Conservation (phyloP, 768 basidiomycete species). For the Roridomyces roridus region DNA sequence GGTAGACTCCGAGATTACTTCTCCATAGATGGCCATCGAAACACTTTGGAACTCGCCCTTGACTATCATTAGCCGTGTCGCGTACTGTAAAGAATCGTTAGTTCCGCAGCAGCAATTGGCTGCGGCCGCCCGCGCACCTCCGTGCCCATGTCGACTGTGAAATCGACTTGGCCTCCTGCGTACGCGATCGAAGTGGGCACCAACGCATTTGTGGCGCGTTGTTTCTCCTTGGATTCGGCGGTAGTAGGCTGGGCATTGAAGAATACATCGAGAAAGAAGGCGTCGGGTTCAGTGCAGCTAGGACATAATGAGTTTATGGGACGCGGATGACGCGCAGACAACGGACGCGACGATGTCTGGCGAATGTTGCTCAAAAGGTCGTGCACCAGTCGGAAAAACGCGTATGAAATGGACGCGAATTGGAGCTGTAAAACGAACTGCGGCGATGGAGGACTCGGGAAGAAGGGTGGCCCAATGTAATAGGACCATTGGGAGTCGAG, state of each 20-base stretch:
- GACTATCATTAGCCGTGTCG: conserved; percentile 81
- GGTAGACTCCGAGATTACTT: conserved; percentile 55
- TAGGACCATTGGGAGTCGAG: conserved; percentile 50
- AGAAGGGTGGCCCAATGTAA: conserved; percentile 72
- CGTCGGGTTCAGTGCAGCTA: conserved; percentile 73
- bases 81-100: conserved; percentile 49
- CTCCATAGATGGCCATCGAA: conserved; percentile 69
- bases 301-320: conserved; percentile 12
- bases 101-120: neutral
- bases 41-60: conserved; percentile 74
- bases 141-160: conserved; percentile 68
- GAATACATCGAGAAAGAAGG: conserved; percentile 77
- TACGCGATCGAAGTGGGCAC: conserved; percentile 77
- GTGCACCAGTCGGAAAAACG: conserved; percentile 70
- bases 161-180: conserved; percentile 70
- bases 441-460: conserved; percentile 66
- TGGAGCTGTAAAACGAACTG: conserved; percentile 72
- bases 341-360: conserved; percentile 70
- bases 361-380: conserved; percentile 60
- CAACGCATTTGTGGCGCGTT: conserved; percentile 72
- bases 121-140: conserved; percentile 54
- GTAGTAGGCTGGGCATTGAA: conserved; percentile 71
- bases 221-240: conserved; percentile 58
- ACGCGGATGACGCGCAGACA: neutral
- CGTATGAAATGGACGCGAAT: conserved; percentile 71